Base-by-base conservation (phyloP, 2,329 filamentous ascomycete genomes). In the Plectosphaerella sp. region DNA sequence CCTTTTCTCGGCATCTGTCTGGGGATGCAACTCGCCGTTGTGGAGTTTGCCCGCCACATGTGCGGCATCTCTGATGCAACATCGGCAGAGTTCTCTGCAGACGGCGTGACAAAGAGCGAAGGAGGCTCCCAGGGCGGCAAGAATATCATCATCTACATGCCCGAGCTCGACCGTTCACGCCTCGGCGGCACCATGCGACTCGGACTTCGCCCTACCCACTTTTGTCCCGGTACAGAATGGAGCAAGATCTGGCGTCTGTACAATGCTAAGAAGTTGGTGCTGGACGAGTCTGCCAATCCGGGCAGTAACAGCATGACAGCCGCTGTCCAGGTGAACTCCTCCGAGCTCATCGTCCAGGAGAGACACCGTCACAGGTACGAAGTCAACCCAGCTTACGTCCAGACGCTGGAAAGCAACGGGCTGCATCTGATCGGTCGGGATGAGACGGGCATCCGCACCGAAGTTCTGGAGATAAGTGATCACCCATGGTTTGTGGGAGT, bases 1-100 rank as follows among this genome's bases (percentile, higher is more conserved):
- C 91, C 91, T 2, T 97, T 88, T 72, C 79, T 97, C 1, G 94
- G 94, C 54, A 88, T 97, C 57, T 97, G 93, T 67, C 76, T 97
- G 20, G 91, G 91, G 52, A 91, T 96, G 86, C 94, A 97, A 68
- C 81, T 96, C 46, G 91, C 93, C 18, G 91, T 96, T 45, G 88
- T 97, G 59, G 92, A 97, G 69, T 90, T 84, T 61, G 91, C 91
- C 2, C 84, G 91, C 42, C 85, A 90, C 58, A 75, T 93, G 1
- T 89, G 9, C 80, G 83, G 59, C 82, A 86, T 56, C 65, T 9
- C 28, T 65, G 20, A 48, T 55, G n/a, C 50, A 43, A 24, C 18
- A 28, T 42, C 28, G 22, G 9, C 11, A 33, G 16, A 12, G 37
- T 14, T 46, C 3, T 16, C 16, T 8, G 5, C 12, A 36, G 36